Conservation (phyloP, 2,329 filamentous ascomycete species). For the Basipetospora chlamydospora region DNA sequence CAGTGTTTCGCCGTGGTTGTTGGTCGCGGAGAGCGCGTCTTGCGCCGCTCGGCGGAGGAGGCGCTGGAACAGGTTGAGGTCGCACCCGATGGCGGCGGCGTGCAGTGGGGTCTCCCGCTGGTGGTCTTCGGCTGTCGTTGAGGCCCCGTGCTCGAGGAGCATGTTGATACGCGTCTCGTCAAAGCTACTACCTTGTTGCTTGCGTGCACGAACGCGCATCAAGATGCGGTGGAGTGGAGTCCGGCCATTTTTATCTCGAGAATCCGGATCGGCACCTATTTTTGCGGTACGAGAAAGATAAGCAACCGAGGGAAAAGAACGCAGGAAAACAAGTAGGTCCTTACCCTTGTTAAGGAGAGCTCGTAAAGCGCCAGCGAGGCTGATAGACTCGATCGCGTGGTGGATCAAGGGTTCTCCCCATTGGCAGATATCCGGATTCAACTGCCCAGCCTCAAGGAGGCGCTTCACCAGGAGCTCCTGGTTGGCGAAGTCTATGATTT, state of each 20-base stretch:
- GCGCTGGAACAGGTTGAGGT: background rate
- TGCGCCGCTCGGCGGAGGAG: background rate
- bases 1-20: slow-evolving; percentile 6
- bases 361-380: background rate
- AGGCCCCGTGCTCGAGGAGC: background rate
- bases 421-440: slow-evolving; percentile 7
- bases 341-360: slow-evolving; percentile 1
- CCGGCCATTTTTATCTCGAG: background rate
- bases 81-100: background rate
- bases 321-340: background rate
- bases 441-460: slow-evolving; percentile 9
- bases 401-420: slow-evolving; percentile 5
- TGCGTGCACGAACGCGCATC: background rate
- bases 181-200: background rate
- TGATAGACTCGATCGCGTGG: background rate
- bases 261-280: background rate
- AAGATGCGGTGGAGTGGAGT: background rate
- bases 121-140: background rate
- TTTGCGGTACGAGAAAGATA: background rate
- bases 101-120: background rate
- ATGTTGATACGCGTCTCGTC: background rate
- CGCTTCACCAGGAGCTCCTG: slow-evolving; percentile 6
- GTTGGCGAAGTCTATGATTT: slow-evolving; percentile 5
- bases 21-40: background rate
- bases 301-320: background rate